Base-by-base conservation (phyloP, 331 rosid genomes). In the Stylosanthes scabra region DNA sequence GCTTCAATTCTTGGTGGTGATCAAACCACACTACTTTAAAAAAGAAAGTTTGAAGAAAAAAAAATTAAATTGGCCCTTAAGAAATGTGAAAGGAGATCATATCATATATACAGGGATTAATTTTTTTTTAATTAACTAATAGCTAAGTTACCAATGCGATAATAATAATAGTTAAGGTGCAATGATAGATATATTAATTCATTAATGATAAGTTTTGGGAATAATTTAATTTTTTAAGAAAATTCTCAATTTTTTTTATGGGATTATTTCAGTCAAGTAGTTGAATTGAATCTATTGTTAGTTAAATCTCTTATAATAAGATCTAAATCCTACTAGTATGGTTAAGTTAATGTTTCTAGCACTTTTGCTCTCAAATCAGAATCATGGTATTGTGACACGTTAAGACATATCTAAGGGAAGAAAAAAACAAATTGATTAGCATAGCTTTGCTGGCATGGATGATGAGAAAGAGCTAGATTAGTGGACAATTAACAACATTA, bases 401-500 rank as follows among this genome's bases (percentile, higher is more conserved):
- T 31, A 63, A 0, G 5, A 27, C 5, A 31, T 13, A 13, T 34
- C 25, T 0, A 11, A 59, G 44, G 6, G 16, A 59, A 20, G 31
- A 39, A 15, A 7, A 42, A 7, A 11, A 42, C 11, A 13, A 8
- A 40, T 20, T 63, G 28, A 28, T 0, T 69, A 69, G 51, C 50
- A 37, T 69, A 37, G 45, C 68, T 65, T 74, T 15, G 79, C n/a
- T 47, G 74, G 84, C 71, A 51, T 49, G 75, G 83, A 59, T 54
- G 70, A 72, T 70, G 34, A 20, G 28, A 50, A 64, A 65, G 49
- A 78, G 47, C 14, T 72, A 46, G 74, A 80, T 73, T 76, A 88
- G 79, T 74, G 85, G 84, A 59, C 25, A 31, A 20, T 20, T 51
- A 66, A 74, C 68, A 52, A 63, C n/a, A n/a, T n/a, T n/a, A n/a